These are phyloP conservation scores for Leishmania tropica DNA, from an alignment of 208 protist genomes.

Conservation along the genomic window DNA sequence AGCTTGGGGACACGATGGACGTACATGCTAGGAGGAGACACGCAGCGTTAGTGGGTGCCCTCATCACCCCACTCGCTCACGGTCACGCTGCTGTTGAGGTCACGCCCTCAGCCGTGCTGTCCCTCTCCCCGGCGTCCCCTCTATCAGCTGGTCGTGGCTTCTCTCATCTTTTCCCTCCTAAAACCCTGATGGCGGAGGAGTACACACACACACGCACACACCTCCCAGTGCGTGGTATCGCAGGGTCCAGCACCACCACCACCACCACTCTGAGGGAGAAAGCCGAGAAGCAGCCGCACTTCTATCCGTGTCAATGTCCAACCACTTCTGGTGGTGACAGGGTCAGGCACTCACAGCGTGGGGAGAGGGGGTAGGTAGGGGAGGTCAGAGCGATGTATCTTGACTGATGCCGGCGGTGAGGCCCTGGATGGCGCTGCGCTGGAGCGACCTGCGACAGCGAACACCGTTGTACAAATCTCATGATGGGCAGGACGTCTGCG, in stretches of 20 bases:
- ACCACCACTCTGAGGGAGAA: too few relatives aligned
- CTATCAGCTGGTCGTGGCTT: background rate
- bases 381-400: background rate
- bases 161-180: background rate
- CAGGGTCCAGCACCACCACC: background rate
- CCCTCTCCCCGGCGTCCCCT: background rate
- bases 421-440: too few relatives aligned
- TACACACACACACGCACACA: background rate
- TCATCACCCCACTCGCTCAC: background rate
- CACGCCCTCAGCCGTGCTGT: background rate
- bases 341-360: background rate
- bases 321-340: background rate
- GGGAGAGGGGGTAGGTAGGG: too few relatives aligned
- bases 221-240: background rate
- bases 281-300: too few relatives aligned
- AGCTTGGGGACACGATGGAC: background rate
- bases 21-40: background rate
- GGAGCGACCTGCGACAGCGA: too few relatives aligned
- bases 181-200: background rate
- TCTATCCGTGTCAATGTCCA: background rate
- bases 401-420: background rate
- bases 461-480: too few relatives aligned
- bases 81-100: background rate
- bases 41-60: background rate
- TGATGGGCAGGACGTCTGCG: too few relatives aligned